A percentile compares a stretch with the other conserved stretches of the same genome.
Conservation (phyloP, 768 basidiomycete species). For the Pisolithus tinctorius region DNA sequence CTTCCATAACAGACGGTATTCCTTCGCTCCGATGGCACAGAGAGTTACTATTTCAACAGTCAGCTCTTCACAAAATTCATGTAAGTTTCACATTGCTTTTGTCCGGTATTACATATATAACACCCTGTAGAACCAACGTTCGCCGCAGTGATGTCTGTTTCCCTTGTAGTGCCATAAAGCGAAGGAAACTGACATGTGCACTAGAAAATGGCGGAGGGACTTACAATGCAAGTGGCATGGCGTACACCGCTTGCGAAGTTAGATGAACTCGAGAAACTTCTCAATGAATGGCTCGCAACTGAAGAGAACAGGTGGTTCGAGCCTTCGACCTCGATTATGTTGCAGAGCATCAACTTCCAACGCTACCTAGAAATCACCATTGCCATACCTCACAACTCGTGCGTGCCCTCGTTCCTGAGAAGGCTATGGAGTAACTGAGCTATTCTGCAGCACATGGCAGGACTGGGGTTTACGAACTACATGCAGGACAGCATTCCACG, state of each 20-base stretch:
- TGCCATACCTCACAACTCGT: constrained; percentile 49
- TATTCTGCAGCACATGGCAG: constrained; percentile 27
- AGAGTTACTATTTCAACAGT: constrained; percentile 79
- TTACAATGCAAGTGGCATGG: constrained; percentile 72
- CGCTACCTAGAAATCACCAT: constrained; percentile 64
- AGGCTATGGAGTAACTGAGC: not conserved
- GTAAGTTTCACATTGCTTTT: constrained; percentile 29
- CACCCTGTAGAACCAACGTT: constrained; percentile 50
- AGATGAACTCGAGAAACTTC: constrained; percentile 55
- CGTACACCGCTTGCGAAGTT: constrained; percentile 65
- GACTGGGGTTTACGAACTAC: constrained; percentile 59
- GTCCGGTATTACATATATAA: not conserved
- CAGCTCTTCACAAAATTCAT: constrained; percentile 72
- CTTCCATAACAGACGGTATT: constrained; percentile 50
- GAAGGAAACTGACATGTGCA: constrained; percentile 6
- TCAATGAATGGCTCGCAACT: constrained; percentile 72
- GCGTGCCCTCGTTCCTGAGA: constrained; percentile 12
- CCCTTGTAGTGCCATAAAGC: not conserved
- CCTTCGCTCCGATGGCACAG: constrained; percentile 63
- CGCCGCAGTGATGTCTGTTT: constrained; percentile 58
- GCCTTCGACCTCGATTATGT: constrained; percentile 53
- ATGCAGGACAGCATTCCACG: constrained; percentile 73
- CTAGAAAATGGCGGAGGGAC: constrained; percentile 60
- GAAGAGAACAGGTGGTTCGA: constrained; percentile 79
- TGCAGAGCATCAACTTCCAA: constrained; percentile 63